A percentile compares a stretch with the other conserved stretches of the same genome.
These are phyloP conservation scores for Pythium insidiosum DNA, from an alignment of 352 stramenopile genomes.

Conservation along the genomic window DNA sequence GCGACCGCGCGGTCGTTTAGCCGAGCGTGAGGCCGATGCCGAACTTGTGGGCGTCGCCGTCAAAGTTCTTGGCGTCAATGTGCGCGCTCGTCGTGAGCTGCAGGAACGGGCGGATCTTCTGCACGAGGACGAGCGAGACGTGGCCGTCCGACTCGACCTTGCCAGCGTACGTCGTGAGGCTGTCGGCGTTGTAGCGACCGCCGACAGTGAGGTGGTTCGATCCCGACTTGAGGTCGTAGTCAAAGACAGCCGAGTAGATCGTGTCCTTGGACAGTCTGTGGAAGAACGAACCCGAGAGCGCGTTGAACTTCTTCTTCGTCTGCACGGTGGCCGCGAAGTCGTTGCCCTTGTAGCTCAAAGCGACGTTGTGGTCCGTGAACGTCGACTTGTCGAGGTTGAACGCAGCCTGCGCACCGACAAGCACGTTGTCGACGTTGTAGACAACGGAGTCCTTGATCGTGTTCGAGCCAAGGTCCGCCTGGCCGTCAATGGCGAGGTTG, in stretches of 20 bases:
- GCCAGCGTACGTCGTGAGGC: constrained; percentile 72
- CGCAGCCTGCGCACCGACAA: constrained; percentile 57
- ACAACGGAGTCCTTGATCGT: constrained; percentile 56
- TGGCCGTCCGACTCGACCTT: constrained; percentile 86
- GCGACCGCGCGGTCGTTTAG: constrained; percentile 27
- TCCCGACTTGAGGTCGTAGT: constrained; percentile 85
- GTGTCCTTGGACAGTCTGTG: constrained; percentile 77
- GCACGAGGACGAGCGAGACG: constrained; percentile 75
- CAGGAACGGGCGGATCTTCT: constrained; percentile 84
- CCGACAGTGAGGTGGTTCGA: constrained; percentile 76
- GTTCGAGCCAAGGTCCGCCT: constrained; percentile 46
- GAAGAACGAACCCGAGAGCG: constrained; percentile 73
- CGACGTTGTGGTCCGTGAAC: constrained; percentile 81
- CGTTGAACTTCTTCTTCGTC: constrained; percentile 86
- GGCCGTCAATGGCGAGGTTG: constrained; percentile 50
- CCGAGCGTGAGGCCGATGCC: constrained; percentile 82
- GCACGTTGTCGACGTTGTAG: constrained; percentile 74
- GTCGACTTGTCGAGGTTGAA: constrained; percentile 80
- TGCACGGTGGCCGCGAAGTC: constrained; percentile 75
- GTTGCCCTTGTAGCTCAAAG: constrained; percentile 59
- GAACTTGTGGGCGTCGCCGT: constrained; percentile 88
- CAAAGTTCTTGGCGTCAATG: constrained; percentile 89
- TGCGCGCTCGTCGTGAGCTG: constrained; percentile 77
- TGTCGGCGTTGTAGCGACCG: constrained; percentile 76
- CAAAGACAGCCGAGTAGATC: constrained; percentile 82